Base-by-base conservation (phyloP, 225 moss, liverwort and hornwort genomes). In the Pseudoscleropodium purum region DNA sequence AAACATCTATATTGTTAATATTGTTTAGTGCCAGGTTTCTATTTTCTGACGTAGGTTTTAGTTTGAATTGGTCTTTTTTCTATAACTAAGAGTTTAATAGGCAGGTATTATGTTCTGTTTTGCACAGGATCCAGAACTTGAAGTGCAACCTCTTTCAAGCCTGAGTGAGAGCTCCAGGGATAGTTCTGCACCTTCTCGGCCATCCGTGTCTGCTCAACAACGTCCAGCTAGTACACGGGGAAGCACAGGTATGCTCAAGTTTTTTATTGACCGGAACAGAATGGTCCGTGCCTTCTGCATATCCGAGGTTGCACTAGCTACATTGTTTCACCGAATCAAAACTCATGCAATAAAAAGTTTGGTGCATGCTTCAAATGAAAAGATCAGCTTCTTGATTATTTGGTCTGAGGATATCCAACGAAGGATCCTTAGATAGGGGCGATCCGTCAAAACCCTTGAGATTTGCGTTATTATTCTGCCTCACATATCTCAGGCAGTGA, bases 101-200 rank as follows among this genome's bases (percentile, higher is more conserved):
- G 73, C 19, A n/a, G 41, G 83, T 41, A 52, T 79, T 45, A 82
- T 88, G 45, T 82, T 73, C 69, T 84, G 47, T 85, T 67, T 84
- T 72, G n/a, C 63, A 68, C 91, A 96, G 95, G 96, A 96, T 92
- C 84, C 95, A 37, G 94, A 95, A 77, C 89, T 96, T 59, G 91
- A 94, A 91, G 90, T 96, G 74, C 94, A 94, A 65, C 90, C 93
- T 66, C 94, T 95, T 45, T 94, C 96, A 88, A 93, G 91, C 75
- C 43, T 91, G 84, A 96, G 90, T 77, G 93, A 89, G 51, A 82
- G 82, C 61, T 87, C 87, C 82, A 93, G 85, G 87, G 92, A 83
- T 76, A 90, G 86, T 84, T 81, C 86, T 88, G 87, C 91, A 76
- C 77, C 89, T 80, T 81, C 88, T 86, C 84, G 76, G 61, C 88